These are phyloP conservation scores for Sphaerulina musiva DNA, from an alignment of 2,329 filamentous ascomycete species.

Conservation along the genomic window DNA sequence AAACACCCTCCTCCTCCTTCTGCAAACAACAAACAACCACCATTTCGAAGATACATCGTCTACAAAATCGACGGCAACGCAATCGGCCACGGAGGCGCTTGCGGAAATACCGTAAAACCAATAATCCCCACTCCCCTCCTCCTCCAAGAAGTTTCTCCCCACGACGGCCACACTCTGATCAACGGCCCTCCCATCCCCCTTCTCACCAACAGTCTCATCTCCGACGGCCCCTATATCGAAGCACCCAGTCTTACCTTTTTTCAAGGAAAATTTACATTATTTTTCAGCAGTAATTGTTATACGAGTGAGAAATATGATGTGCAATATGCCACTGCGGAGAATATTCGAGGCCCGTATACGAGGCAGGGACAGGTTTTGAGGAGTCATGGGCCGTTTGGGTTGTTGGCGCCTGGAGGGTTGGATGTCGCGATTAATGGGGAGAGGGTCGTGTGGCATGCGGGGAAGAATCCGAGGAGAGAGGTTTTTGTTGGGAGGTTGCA, in stretches of 20 bases:
- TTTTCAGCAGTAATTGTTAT: constrained; percentile 31
- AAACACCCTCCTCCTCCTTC: too few relatives aligned
- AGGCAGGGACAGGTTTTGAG: constrained; percentile 24
- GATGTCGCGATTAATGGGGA: constrained; percentile 31
- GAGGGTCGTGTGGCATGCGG: constrained; percentile 31
- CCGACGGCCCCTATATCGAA: constrained; percentile 32
- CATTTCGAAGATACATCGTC: constrained; percentile 25
- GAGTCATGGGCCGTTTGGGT: constrained; percentile 21
- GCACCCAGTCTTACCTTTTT: constrained; percentile 23
- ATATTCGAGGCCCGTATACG: constrained; percentile 26
- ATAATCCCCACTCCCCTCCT: constrained; percentile 31
- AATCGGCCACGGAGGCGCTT: constrained; percentile 26
- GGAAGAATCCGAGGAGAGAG: constrained; percentile 4
- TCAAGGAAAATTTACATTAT: constrained; percentile 31
- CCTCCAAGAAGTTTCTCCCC: constrained; percentile 28
- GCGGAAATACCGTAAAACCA: constrained; percentile 31
- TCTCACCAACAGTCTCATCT: constrained; percentile 22
- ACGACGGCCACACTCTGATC: constrained; percentile 28
- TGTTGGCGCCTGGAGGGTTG: constrained; percentile 29
- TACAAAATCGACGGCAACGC: constrained; percentile 37
- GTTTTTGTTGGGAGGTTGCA: constrained; percentile 15
- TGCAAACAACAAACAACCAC: constrained; percentile 18
- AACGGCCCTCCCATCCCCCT: constrained; percentile 22
- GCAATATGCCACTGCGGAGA: constrained; percentile 25
- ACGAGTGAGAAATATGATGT: constrained; percentile 27